These are phyloP conservation scores for Trichosporon inkin DNA, from an alignment of 1,284 basidiomycete species.

Conservation along the genomic window DNA sequence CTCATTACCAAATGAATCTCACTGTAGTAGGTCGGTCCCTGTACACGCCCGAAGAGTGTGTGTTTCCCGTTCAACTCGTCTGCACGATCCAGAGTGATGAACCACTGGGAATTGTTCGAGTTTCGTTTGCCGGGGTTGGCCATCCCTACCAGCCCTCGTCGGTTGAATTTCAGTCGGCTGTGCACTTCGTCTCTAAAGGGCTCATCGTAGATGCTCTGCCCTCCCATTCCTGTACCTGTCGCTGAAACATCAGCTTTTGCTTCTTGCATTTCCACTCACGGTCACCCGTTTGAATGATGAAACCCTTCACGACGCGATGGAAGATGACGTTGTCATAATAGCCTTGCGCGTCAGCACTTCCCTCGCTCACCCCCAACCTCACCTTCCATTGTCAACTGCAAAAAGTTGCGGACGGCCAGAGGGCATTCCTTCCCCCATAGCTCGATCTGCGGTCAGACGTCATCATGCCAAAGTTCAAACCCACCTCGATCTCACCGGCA, in stretches of 20 bases:
- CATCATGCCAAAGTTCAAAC: not conserved
- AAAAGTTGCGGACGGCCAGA: constrained; percentile 87
- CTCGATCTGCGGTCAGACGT: constrained; percentile 59
- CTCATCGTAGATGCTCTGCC: constrained; percentile 87
- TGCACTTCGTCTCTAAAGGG: constrained; percentile 93
- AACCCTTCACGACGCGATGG: constrained; percentile 75
- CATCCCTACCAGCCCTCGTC: constrained; percentile 85
- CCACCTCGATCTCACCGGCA: constrained; percentile 74
- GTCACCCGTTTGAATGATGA: constrained; percentile 94
- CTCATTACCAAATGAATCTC: constrained; percentile 43
- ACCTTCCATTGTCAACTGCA: constrained; percentile 87
- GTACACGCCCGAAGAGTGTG: constrained; percentile 68
- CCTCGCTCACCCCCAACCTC: constrained; percentile 33
- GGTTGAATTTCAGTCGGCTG: constrained; percentile 63
- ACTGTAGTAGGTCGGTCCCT: constrained; percentile 77
- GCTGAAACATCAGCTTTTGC: constrained; percentile 27
- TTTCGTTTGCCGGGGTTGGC: constrained; percentile 82
- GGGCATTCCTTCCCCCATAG: constrained; percentile 95
- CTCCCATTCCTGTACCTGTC: constrained; percentile 84
- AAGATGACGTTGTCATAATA: constrained; percentile 95
- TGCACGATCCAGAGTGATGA: constrained; percentile 82
- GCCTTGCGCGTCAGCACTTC: constrained; percentile 55
- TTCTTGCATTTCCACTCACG: constrained; percentile 30
- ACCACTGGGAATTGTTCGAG: constrained; percentile 83
- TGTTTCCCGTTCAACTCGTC: constrained; percentile 86